Percentiles rank a stretch among this genome's conserved stretches.
phyloP scores from a whole-genome alignment of 2,329 filamentous ascomycete species.

The Fusarium pseudonygamai region DNA sequence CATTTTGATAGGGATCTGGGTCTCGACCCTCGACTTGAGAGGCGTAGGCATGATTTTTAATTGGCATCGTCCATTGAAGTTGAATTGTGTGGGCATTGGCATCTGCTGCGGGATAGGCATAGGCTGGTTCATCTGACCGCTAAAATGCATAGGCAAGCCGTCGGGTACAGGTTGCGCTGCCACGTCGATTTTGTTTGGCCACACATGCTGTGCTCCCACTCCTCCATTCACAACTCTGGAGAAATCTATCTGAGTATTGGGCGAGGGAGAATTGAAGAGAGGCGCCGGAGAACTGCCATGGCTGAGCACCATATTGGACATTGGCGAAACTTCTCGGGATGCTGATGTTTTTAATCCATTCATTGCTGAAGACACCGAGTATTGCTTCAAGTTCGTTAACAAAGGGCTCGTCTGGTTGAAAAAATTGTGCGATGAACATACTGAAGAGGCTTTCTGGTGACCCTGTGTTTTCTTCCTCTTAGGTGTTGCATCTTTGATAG shows the following conservation, averaged over 20 bases:
- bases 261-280: slow-evolving; percentile 60
- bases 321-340: slow-evolving; percentile 65
- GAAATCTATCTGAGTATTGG: slow-evolving; percentile 53
- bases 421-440: slow-evolving; percentile 44
- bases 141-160: slow-evolving; percentile 41
- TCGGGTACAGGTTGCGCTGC: slow-evolving; percentile 38
- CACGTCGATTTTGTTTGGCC: slow-evolving; percentile 48
- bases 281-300: slow-evolving; percentile 62
- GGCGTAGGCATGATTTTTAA: slow-evolving; percentile 74
- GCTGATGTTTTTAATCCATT: slow-evolving; percentile 57
- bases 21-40: slow-evolving; percentile 91
- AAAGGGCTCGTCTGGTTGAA: background rate
- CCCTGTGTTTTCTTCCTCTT: slow-evolving; percentile 38
- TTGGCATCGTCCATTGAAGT: slow-evolving; percentile 50
- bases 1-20: slow-evolving; percentile 90
- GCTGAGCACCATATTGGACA: slow-evolving; percentile 61
- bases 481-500: slow-evolving; percentile 40
- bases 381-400: slow-evolving; percentile 55
- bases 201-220: slow-evolving; percentile 44
- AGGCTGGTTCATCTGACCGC: slow-evolving; percentile 40
- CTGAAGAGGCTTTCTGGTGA: slow-evolving; percentile 50
- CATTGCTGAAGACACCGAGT: slow-evolving; percentile 61
- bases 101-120: slow-evolving; percentile 47
- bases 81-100: slow-evolving; percentile 43
- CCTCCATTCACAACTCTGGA: slow-evolving; percentile 43